These are phyloP conservation scores for Wallacemonas sp. DNA, from an alignment of 208 protist genomes.

Conservation along the genomic window DNA sequence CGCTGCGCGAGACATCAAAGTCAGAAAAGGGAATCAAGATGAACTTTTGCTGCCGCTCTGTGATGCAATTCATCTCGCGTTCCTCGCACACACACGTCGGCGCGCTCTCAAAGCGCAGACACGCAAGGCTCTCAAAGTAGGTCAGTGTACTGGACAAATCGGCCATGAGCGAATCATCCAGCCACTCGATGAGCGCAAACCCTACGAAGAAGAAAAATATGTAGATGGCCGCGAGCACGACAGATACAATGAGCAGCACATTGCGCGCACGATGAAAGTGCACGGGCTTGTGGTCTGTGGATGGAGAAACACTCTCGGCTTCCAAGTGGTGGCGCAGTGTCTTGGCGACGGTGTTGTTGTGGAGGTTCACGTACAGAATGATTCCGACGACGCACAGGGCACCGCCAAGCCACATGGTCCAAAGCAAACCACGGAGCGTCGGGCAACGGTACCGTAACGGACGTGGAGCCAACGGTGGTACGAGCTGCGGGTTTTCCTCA, in stretches of 20 bases:
- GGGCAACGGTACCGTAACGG: not conserved
- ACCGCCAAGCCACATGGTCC: slow-evolving; percentile 4
- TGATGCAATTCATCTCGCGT: not conserved
- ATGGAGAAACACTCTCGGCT: not conserved
- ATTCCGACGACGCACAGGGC: slow-evolving; percentile 14
- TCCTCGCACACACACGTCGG: slow-evolving; percentile 4
- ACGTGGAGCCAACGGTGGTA: not conserved
- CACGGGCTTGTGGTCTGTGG: not conserved
- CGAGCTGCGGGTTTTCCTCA: not conserved
- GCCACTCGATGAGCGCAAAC: not conserved
- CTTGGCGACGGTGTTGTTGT: not conserved
- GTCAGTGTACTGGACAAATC: slow-evolving; percentile 5
- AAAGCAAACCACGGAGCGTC: not conserved
- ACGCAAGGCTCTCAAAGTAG: slow-evolving; percentile 1
- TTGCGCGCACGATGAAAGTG: slow-evolving; percentile 15
- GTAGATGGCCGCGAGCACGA: slow-evolving; percentile 7
- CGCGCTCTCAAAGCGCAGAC: not conserved
- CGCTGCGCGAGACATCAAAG: not conserved
- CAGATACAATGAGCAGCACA: slow-evolving; percentile 18
- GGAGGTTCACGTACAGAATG: slow-evolving; percentile 19
- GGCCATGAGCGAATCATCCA: not conserved
- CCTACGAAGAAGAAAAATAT: not conserved
- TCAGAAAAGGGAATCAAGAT: slow-evolving; percentile 1
- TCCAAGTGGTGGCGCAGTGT: not conserved
- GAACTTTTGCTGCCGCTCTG: not conserved